A percentile compares a stretch with the other conserved stretches of the same genome.
phyloP scores from a whole-genome alignment of 2,329 filamentous ascomycete genomes.

The Alternaria sp. region DNA sequence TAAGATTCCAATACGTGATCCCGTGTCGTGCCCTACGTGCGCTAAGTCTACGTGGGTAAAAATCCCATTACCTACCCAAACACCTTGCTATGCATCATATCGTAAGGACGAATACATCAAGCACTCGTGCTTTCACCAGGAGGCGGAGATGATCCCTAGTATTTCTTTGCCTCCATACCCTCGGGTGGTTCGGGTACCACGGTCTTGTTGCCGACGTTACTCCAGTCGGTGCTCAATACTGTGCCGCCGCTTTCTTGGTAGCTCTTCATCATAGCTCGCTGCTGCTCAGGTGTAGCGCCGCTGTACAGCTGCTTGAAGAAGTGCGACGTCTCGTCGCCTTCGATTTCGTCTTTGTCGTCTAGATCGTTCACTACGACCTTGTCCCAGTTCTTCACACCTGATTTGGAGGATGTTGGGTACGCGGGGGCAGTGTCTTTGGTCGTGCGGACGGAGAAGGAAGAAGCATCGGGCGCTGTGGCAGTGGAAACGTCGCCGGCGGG shows the following conservation, averaged over 20 bases:
- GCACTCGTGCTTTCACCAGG: not conserved
- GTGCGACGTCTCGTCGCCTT: constrained; percentile 71
- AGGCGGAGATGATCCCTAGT: constrained; percentile 21
- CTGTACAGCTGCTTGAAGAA: constrained; percentile 95
- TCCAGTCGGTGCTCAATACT: constrained; percentile 89
- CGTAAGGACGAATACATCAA: not conserved
- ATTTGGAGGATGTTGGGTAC: constrained; percentile 87
- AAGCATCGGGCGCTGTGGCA: constrained; percentile 21
- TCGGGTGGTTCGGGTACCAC: constrained; percentile 79
- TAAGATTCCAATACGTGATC: not conserved
- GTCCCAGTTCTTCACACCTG: constrained; percentile 92
- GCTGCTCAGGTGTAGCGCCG: constrained; percentile 77
- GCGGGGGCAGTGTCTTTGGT: constrained; percentile 57
- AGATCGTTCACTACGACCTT: constrained; percentile 67
- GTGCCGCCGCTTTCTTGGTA: constrained; percentile 95
- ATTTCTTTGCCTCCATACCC: constrained; percentile 79
- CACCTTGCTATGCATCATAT: constrained; percentile 18
- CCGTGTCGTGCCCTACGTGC: not conserved
- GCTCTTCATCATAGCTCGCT: constrained; percentile 97
- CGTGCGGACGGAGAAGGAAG: constrained; percentile 32
- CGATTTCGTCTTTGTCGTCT: constrained; percentile 62
- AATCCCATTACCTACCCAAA: constrained; percentile 8
- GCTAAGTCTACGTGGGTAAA: not conserved
- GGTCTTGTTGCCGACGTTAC: constrained; percentile 74
- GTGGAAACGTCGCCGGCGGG: constrained; percentile 29